These are phyloP conservation scores for Hirschioporus abietinus DNA, from an alignment of 768 basidiomycete species.

Conservation along the genomic window DNA sequence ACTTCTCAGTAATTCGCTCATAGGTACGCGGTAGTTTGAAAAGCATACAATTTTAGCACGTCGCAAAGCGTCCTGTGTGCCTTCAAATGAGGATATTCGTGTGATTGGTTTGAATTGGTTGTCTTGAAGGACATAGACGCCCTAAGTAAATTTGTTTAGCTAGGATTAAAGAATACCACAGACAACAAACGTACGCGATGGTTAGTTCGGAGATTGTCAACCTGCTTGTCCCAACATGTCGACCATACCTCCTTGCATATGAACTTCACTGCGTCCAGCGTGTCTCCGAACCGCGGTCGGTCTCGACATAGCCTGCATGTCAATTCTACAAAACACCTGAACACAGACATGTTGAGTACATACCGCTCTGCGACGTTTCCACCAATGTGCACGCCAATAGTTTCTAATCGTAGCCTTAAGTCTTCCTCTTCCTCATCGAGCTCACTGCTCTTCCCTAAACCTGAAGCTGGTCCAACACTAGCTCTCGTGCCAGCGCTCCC, in stretches of 20 bases:
- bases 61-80: slow-evolving; percentile 65
- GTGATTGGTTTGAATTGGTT: slow-evolving; percentile 83
- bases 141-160: slow-evolving; percentile 38
- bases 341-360: slow-evolving; percentile 16
- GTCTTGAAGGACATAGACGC: slow-evolving; percentile 91
- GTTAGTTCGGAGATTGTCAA: slow-evolving; percentile 93
- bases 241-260: slow-evolving; percentile 96
- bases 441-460: neutral
- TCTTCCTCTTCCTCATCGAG: slow-evolving; percentile 72
- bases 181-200: slow-evolving; percentile 58
- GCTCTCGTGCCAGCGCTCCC: slow-evolving; percentile 22
- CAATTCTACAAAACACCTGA: neutral
- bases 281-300: slow-evolving; percentile 69
- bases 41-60: slow-evolving; percentile 62
- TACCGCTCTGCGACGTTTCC: slow-evolving; percentile 84
- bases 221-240: slow-evolving; percentile 89
- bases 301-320: slow-evolving; percentile 65
- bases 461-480: slow-evolving; percentile 16
- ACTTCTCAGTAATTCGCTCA: neutral
- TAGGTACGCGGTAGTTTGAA: neutral
- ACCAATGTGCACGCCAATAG: slow-evolving; percentile 83
- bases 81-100: slow-evolving; percentile 76
- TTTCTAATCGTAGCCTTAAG: slow-evolving; percentile 63
- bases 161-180: neutral
- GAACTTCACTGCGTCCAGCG: slow-evolving; percentile 90